These are phyloP conservation scores for Epichloe typhina DNA, from an alignment of 2,329 filamentous ascomycete species.

Conservation along the genomic window DNA sequence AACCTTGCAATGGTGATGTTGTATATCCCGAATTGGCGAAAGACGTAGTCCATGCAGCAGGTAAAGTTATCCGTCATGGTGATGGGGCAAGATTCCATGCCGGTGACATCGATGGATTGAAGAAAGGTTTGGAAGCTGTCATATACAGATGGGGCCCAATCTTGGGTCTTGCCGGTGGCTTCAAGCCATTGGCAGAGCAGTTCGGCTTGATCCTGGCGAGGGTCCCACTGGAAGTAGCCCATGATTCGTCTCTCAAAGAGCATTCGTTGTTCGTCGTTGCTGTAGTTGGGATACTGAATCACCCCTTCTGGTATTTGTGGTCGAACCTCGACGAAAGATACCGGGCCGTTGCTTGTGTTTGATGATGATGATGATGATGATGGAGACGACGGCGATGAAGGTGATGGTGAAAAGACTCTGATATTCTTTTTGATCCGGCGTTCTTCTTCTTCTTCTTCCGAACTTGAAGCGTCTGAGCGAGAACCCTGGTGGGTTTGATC, in stretches of 20 bases:
- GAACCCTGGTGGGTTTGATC: background rate
- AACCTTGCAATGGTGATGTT: background rate
- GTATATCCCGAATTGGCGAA: background rate
- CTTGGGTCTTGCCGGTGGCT: background rate
- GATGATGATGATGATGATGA: background rate
- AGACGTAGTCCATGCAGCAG: background rate
- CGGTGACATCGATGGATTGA: background rate
- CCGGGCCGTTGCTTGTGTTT: background rate
- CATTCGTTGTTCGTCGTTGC: background rate
- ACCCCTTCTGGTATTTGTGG: background rate
- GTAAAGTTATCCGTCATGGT: background rate
- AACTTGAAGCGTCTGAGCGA: background rate
- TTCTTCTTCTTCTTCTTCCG: background rate
- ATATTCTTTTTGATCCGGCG: background rate
- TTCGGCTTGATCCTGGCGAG: background rate
- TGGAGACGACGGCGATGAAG: too few species aligned
- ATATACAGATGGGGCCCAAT: background rate
- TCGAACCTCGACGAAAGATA: background rate
- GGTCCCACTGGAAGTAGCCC: background rate
- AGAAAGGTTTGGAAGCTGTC: background rate
- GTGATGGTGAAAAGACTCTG: background rate
- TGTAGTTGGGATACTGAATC: background rate
- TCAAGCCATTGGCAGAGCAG: background rate
- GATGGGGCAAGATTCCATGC: background rate
- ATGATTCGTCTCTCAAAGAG: background rate